Evolutionary conservation across 1,284 basidiomycete genomes (phyloP).

Genomic region (Marasmius sp.): DNA sequence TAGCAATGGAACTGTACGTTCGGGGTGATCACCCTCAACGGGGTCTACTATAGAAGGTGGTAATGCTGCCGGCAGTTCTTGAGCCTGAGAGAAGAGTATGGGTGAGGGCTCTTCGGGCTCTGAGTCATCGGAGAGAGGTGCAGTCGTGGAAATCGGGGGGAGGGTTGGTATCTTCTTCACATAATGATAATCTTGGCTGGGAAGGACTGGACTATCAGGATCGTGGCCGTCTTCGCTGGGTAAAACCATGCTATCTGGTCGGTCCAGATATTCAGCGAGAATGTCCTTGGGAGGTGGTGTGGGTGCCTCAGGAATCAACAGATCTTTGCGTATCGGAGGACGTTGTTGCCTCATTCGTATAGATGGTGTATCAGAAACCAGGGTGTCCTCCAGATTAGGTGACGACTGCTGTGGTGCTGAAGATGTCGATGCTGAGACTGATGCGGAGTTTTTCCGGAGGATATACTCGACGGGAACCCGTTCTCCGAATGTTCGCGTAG

Average conservation of each 20-base stretch:
- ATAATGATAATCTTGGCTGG: background rate
- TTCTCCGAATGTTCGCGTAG: background rate
- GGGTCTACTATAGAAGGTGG: background rate
- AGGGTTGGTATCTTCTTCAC: background rate
- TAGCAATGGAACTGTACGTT: background rate
- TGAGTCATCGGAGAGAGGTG: background rate
- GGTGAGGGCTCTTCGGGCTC: background rate
- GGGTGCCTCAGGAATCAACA: too few relatives aligned
- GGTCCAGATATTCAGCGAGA: background rate
- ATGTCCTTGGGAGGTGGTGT: too few relatives aligned
- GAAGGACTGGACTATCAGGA: background rate
- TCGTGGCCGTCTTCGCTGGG: background rate
- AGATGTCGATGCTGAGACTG: background rate
- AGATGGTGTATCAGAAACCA: background rate
- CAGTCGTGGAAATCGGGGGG: background rate
- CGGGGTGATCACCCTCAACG: background rate
- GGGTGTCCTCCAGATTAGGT: background rate
- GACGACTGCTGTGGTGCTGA: background rate
- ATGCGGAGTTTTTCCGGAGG: background rate
- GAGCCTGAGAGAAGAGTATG: background rate
- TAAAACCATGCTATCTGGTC: background rate
- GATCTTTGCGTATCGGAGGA: too few relatives aligned
- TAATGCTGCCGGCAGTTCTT: background rate
- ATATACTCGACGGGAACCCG: background rate
- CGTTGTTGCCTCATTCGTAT: too few relatives aligned